Evolutionary conservation across 345 rosid species (phyloP).

Genomic region (Sisymbrium irio): DNA sequence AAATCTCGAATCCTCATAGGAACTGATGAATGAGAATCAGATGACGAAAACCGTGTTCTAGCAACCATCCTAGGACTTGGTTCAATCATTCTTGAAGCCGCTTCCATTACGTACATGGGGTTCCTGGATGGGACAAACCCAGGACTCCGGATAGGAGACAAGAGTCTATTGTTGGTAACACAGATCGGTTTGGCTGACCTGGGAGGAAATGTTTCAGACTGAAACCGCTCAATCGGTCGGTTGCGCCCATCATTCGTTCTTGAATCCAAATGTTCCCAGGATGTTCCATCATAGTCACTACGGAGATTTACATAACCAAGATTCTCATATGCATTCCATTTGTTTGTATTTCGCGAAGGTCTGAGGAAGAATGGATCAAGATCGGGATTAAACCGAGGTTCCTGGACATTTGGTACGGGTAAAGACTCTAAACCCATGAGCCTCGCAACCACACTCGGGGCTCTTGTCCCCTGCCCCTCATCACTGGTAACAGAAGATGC

Average conservation of each 20-base stretch:
- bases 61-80: slow-evolving; percentile 51
- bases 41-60: slow-evolving; percentile 43
- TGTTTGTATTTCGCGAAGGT: slow-evolving; percentile 32
- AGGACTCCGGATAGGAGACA: slow-evolving; percentile 76
- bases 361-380: slow-evolving; percentile 35
- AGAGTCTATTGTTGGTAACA: slow-evolving; percentile 55
- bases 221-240: slow-evolving; percentile 70
- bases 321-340: slow-evolving; percentile 47
- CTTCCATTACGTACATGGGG: slow-evolving; percentile 67
- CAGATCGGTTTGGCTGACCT: slow-evolving; percentile 69
- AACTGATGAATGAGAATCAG: slow-evolving; percentile 53
- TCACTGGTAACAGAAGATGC: slow-evolving; percentile 69
- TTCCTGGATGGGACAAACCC: slow-evolving; percentile 52
- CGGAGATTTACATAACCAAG: slow-evolving; percentile 37
- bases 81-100: slow-evolving; percentile 77
- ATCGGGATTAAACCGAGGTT: slow-evolving; percentile 41
- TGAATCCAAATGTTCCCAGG: slow-evolving; percentile 39
- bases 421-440: slow-evolving; percentile 94
- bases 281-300: slow-evolving; percentile 37
- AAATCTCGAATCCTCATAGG: slow-evolving; percentile 72
- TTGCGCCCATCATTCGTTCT: slow-evolving; percentile 42
- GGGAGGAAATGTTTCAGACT: slow-evolving; percentile 72
- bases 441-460: slow-evolving; percentile 89
- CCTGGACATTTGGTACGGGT: slow-evolving; percentile 52
- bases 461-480: slow-evolving; percentile 57